Evolutionary conservation across 164 flowering plant species (phyloP).

Genomic region (Santalum album): DNA sequence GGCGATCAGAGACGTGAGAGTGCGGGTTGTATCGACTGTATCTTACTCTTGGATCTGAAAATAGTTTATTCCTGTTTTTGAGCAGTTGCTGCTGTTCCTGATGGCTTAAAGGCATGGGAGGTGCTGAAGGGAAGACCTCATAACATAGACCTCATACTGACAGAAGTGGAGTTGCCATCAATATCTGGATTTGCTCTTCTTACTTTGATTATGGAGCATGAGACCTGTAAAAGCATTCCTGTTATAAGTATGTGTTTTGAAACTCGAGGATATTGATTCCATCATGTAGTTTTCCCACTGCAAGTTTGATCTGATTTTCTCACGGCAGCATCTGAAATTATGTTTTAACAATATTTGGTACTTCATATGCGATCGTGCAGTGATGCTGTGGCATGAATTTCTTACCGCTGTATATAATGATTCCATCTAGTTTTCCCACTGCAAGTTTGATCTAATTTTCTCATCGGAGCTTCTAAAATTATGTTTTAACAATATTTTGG

Average conservation of each 20-base stretch:
- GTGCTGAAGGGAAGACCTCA: conserved; percentile 53
- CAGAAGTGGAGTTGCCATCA: conserved; percentile 86
- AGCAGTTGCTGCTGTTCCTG: conserved; percentile 77
- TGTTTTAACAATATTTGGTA: neutral
- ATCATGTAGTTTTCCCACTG: too few relatives aligned
- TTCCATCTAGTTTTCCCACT: too few relatives aligned
- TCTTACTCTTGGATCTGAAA: neutral
- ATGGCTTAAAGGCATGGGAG: conserved; percentile 96
- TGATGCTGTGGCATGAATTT: conserved; percentile 89
- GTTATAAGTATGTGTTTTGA: conserved; percentile 95
- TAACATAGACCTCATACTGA: conserved; percentile 66
- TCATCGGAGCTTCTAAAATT: too few relatives aligned
- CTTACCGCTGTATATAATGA: conserved; percentile 55
- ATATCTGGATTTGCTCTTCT: conserved; percentile 84
- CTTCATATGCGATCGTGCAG: conserved; percentile 35
- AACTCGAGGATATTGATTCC: neutral
- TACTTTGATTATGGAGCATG: conserved; percentile 71
- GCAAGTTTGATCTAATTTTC: too few relatives aligned
- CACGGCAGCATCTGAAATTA: too few relatives aligned
- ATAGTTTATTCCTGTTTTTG: conserved; percentile 9
- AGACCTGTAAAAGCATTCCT: conserved; percentile 79
- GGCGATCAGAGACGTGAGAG: too few relatives aligned
- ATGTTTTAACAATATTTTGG: neutral
- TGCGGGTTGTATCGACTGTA: too few relatives aligned
- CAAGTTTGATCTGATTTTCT: too few relatives aligned